These are phyloP conservation scores for Erythrophleum fordii DNA, from an alignment of 306 rosid species.

Conservation along the genomic window DNA sequence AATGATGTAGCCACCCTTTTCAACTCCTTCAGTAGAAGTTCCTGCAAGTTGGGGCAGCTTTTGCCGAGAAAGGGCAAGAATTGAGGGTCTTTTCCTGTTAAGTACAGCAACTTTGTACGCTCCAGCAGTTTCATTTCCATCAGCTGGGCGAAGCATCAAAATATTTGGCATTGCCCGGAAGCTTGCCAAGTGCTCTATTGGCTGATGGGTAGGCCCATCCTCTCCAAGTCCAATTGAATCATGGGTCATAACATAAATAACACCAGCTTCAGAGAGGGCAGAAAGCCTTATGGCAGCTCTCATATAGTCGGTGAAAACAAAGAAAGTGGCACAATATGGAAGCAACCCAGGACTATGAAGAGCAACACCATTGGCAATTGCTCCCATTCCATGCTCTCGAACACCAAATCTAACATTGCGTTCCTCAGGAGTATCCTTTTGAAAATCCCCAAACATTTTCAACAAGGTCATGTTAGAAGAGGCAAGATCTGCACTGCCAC, in stretches of 20 bases:
- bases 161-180: conserved; percentile 98
- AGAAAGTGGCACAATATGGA: conserved; percentile 99
- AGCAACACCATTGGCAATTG: conserved; percentile 87
- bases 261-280: conserved; percentile 79
- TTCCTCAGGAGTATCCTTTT: conserved; percentile 92
- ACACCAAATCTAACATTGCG: conserved; percentile 97
- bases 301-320: conserved; percentile 99
- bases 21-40: conserved; percentile 91
- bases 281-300: conserved; percentile 98
- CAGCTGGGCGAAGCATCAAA: conserved; percentile 98
- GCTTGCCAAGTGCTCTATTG: conserved; percentile 97
- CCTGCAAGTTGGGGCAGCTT: conserved; percentile 84
- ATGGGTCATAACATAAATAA: conserved; percentile 95
- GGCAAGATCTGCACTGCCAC: conserved; percentile 99
- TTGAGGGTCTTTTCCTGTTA: conserved; percentile 87
- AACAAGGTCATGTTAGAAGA: conserved; percentile 97
- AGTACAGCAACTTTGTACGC: conserved; percentile 84
- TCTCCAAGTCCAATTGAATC: conserved; percentile 99
- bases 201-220: conserved; percentile 99
- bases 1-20: conserved; percentile 90
- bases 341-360: conserved; percentile 92
- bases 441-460: conserved; percentile 91
- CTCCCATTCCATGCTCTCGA: conserved; percentile 98
- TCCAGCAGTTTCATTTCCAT: conserved; percentile 99
- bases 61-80: conserved; percentile 95